These are phyloP conservation scores for Xylaria venustula DNA, from an alignment of 495 filamentous ascomycete species.

Conservation along the genomic window DNA sequence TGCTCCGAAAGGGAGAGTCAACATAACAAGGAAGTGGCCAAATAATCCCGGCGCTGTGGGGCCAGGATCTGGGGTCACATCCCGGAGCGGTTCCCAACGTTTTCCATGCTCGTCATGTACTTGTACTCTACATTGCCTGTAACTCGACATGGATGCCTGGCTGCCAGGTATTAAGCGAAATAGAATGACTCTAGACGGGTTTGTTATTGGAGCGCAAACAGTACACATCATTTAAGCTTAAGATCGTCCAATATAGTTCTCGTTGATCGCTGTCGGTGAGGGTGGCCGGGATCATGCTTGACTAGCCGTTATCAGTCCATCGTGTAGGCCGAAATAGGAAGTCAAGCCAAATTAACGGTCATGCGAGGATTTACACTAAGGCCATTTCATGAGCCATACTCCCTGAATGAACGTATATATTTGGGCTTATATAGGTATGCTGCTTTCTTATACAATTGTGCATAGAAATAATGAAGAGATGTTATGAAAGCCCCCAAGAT, in stretches of 20 bases:
- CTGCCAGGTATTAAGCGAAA: slow-evolving; percentile 1
- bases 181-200: neutral
- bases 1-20: neutral
- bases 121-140: neutral
- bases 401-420: no score
- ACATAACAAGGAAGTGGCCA: neutral
- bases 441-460: no score
- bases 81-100: neutral
- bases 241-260: slow-evolving; percentile 2
- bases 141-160: neutral
- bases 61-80: neutral
- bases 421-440: no score
- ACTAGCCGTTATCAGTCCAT: neutral
- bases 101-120: neutral
- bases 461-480: no score
- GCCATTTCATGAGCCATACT: neutral
- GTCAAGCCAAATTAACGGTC: neutral
- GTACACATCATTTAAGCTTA: neutral
- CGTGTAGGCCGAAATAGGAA: neutral
- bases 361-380: neutral
- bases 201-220: neutral
- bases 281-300: neutral
- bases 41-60: neutral
- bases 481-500: no score
- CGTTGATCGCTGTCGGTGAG: neutral